A percentile compares a stretch with the other conserved stretches of the same genome.
Evolutionary conservation across 1,139 yeast species (phyloP).

Genomic region (Debaryomyces fabryi): DNA sequence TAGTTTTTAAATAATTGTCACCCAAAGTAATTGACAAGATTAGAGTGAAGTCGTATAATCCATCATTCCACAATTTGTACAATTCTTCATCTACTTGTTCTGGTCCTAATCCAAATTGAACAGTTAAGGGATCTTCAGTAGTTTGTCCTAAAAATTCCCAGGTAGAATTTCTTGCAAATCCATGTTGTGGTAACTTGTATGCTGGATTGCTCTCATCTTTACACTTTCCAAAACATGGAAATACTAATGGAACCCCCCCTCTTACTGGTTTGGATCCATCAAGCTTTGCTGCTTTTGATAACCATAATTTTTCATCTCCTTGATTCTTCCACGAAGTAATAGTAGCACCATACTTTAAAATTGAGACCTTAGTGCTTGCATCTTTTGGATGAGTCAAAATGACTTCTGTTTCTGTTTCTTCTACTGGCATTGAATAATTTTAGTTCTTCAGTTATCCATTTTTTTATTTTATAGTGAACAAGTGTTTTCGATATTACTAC

Average conservation of each 20-base stretch:
- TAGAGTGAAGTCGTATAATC: slow-evolving; percentile 71
- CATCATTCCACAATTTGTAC: slow-evolving; percentile 53
- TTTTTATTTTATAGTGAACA: neutral
- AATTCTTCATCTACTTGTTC: slow-evolving; percentile 72
- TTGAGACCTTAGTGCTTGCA: slow-evolving; percentile 56
- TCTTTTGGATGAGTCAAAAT: slow-evolving; percentile 58
- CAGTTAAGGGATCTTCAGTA: slow-evolving; percentile 56
- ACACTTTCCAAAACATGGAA: slow-evolving; percentile 89
- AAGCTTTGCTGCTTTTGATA: slow-evolving; percentile 72
- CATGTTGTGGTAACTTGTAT: slow-evolving; percentile 81
- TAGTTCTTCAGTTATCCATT: neutral
- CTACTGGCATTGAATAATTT: slow-evolving; percentile 50
- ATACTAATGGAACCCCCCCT: slow-evolving; percentile 95
- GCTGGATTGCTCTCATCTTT: slow-evolving; percentile 42
- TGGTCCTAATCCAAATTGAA: slow-evolving; percentile 88
- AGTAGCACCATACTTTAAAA: slow-evolving; percentile 88
- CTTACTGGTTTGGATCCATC: slow-evolving; percentile 94
- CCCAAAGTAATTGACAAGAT: slow-evolving; percentile 66
- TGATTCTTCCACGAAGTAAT: slow-evolving; percentile 74
- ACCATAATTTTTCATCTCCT: slow-evolving; percentile 68
- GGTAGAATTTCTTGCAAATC: slow-evolving; percentile 83
- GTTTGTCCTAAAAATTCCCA: slow-evolving; percentile 96
- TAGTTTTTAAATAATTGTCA: slow-evolving; percentile 58
- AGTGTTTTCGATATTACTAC: neutral
- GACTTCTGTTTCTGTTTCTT: slow-evolving; percentile 67